A percentile compares a stretch with the other conserved stretches of the same genome.
Conservation (phyloP, 2,329 filamentous ascomycete genomes). For the Aspergillus sp. region DNA sequence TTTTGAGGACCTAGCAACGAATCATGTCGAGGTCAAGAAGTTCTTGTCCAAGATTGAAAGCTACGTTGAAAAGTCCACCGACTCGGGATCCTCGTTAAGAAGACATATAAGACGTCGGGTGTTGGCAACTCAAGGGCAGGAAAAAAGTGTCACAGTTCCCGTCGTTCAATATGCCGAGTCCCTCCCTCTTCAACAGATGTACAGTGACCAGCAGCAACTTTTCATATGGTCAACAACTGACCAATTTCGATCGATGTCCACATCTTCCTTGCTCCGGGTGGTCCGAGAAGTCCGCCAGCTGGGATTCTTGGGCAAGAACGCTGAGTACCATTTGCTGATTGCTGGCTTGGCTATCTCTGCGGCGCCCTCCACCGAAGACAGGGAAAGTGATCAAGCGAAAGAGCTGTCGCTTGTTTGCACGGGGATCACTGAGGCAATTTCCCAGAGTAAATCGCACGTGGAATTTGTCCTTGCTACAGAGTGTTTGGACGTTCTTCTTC, state of each 20-base stretch:
- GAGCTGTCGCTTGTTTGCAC: conserved; percentile 45
- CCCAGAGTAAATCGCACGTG: conserved; percentile 38
- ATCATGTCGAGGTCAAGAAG: conserved; percentile 41
- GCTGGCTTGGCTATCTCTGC: conserved; percentile 41
- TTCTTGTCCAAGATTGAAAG: conserved; percentile 42
- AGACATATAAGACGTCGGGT: conserved; percentile 41
- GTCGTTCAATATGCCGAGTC: conserved; percentile 40
- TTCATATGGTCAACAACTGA: conserved; percentile 42
- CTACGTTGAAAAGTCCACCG: conserved; percentile 39
- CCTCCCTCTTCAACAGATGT: conserved; percentile 41
- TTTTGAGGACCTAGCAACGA: conserved; percentile 43
- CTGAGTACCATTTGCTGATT: conserved; percentile 40
- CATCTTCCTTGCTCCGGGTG: conserved; percentile 34
- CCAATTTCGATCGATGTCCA: conserved; percentile 39
- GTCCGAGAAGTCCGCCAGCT: conserved; percentile 38
- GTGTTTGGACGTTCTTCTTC: conserved; percentile 45
- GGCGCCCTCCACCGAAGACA: conserved; percentile 41
- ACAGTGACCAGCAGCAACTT: conserved; percentile 43
- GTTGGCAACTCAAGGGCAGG: conserved; percentile 34
- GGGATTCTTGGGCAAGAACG: conserved; percentile 35
- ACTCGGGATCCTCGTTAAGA: conserved; percentile 33
- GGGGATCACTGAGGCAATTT: conserved; percentile 36
- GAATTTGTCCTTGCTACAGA: conserved; percentile 47
- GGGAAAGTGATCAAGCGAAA: conserved; percentile 40
- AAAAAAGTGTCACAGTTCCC: conserved; percentile 33